Evolutionary conservation across 768 basidiomycete species (phyloP), one percentile per base, ranked within the genome.

Genomic region (Xanthoconium stramineum): DNA sequence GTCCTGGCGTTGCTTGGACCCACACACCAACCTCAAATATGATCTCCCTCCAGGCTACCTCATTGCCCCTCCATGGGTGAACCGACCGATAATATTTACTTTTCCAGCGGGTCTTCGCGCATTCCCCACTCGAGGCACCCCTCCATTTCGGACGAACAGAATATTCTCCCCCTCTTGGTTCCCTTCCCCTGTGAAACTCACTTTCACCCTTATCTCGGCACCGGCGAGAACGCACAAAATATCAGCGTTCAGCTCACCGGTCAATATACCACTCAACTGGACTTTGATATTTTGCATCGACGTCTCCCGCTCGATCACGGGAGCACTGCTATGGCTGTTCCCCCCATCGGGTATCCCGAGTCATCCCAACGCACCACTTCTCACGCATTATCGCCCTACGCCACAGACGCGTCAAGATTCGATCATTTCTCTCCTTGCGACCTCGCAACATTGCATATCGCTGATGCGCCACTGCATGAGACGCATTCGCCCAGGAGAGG

Each of bases 331-430:
- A 52, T 53, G 30, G 5, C 43, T n/a, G 44, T 36, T 17, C 48
- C 57, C 15, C 38, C 51, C 35, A 53, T 63, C 1, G 55, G 33
- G 0, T 72, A 69, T 47, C 71, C 71, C 2, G 69, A 67, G 43
- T 71, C 71, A 0, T 69, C 70, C 3, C 70, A 73, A 32, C 65
- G 70, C 29, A 63, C 72, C 30, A 66, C 68, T 3, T 66, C 71
- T 3, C 52, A 61, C 53, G 46, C 55, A 35, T 50, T 61, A 48
- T 53, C 62, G 1, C 51, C 58, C 44, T 56, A 69, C 47, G 19
- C 47, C 30, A 52, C 32, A 20, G 68, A 52, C 46, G 44, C 59
- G 5, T 55, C 61, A 19, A 57, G 48, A 50, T 60, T 59, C 52
- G 37, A 32, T 17, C 33, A 50, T 49, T 47, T 52, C 46, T 24